Percentiles rank a stretch among this genome's conserved stretches.
Evolutionary conservation across 208 protist genomes (phyloP).

Genomic region (Trypanosoma vivax): DNA sequence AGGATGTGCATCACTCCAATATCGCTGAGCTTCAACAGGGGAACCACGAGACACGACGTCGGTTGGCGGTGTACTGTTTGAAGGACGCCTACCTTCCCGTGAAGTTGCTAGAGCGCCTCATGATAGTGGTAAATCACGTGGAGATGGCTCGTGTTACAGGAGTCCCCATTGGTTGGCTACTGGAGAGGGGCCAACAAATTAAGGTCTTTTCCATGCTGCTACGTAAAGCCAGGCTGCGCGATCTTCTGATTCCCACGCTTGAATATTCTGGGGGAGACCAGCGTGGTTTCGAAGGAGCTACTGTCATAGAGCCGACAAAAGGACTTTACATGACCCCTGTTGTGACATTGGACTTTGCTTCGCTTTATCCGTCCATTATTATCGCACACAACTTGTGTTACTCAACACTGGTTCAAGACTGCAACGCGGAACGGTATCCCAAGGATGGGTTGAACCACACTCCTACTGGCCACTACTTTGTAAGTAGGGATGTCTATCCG

Average conservation of each 20-base stretch:
- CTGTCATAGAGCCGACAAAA: conserved; percentile 96
- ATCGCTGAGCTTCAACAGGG: conserved; percentile 96
- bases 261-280: conserved; percentile 58
- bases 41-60: conserved; percentile 93
- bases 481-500: conserved; percentile 63
- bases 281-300: conserved; percentile 95
- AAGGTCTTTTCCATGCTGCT: conserved; percentile 95
- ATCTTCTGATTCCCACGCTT: conserved; percentile 78
- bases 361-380: conserved; percentile 99
- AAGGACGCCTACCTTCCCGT: conserved; percentile 97
- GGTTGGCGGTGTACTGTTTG: conserved; percentile 98
- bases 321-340: conserved; percentile 98
- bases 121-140: conserved; percentile 98
- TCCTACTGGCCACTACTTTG: conserved; percentile 73
- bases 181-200: conserved; percentile 98
- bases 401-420: conserved; percentile 75
- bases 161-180: conserved; percentile 95
- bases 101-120: conserved; percentile 97
- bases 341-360: conserved; percentile 99
- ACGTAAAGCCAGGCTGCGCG: conserved; percentile 70
- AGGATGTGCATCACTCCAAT: conserved; percentile 99
- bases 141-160: conserved; percentile 99
- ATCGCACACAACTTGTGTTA: conserved; percentile 99
- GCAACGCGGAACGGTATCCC: conserved; percentile 85
- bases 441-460: conserved; percentile 56